Evolutionary conservation across 1,284 basidiomycete species (phyloP).

Genomic region (Heterobasidion occidentale): DNA sequence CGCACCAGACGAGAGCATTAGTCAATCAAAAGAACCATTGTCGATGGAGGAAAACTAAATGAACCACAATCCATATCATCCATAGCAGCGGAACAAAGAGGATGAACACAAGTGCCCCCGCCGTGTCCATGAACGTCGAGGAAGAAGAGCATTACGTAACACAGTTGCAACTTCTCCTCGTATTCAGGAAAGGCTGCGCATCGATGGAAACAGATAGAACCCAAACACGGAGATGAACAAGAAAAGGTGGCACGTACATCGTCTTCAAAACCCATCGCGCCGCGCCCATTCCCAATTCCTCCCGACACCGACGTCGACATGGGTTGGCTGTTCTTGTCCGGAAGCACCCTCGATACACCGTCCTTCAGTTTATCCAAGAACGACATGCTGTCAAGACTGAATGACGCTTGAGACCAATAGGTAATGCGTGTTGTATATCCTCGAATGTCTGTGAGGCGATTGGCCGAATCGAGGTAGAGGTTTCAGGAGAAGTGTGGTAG

Average conservation of each 20-base stretch:
- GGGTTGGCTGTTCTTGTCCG: constrained; percentile 11
- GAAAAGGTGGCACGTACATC: constrained; percentile 42
- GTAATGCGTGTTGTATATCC: not conserved
- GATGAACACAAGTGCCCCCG: constrained; percentile 46
- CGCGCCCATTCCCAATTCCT: constrained; percentile 45
- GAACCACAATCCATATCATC: constrained; percentile 61
- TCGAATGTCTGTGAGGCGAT: not conserved
- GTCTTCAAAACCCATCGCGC: constrained; percentile 60
- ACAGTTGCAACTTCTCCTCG: constrained; percentile 11
- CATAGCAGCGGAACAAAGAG: constrained; percentile 54
- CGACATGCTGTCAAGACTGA: constrained; percentile 6
- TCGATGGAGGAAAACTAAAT: constrained; percentile 11
- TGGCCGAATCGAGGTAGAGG: not conserved
- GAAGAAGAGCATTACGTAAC: constrained; percentile 49
- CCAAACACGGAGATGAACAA: constrained; percentile 11
- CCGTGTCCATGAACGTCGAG: constrained; percentile 28
- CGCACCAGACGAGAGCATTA: not conserved
- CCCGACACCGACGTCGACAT: constrained; percentile 29
- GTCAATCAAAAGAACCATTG: constrained; percentile 13
- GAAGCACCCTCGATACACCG: constrained; percentile 9
- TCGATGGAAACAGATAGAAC: not conserved
- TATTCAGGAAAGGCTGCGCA: constrained; percentile 5
- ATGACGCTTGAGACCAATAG: not conserved
- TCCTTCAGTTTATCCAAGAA: constrained; percentile 13
- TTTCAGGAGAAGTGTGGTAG: not conserved